These are phyloP conservation scores for Claviceps digitariae DNA, from an alignment of 2,329 filamentous ascomycete genomes.

Conservation along the genomic window DNA sequence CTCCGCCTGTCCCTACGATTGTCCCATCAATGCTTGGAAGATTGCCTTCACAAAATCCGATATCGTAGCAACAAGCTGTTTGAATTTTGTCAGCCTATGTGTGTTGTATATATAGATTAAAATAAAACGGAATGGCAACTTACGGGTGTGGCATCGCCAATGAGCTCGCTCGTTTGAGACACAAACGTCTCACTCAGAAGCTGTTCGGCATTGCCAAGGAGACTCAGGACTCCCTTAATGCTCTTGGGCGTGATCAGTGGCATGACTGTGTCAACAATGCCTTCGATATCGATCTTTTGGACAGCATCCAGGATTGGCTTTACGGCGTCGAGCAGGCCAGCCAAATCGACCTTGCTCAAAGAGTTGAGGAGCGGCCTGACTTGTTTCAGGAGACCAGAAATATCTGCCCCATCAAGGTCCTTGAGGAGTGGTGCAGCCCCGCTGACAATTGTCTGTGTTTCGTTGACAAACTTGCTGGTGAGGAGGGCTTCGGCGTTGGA, in stretches of 20 bases:
- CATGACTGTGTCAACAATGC: slow-evolving; percentile 21
- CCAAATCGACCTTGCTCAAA: slow-evolving; percentile 21
- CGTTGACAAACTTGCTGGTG: slow-evolving; percentile 25
- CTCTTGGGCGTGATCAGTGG: slow-evolving; percentile 27
- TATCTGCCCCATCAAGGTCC: slow-evolving; percentile 22
- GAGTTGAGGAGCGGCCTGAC: slow-evolving; percentile 23
- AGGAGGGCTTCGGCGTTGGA: slow-evolving; percentile 25
- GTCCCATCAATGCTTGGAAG: slow-evolving; percentile 15
- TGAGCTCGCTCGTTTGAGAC: slow-evolving; percentile 27
- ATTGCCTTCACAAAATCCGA: slow-evolving; percentile 20
- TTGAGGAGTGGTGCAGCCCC: slow-evolving; percentile 24
- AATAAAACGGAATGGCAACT: slow-evolving; percentile 6
- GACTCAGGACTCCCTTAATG: slow-evolving; percentile 21
- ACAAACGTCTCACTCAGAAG: slow-evolving; percentile 26
- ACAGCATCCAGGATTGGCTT: slow-evolving; percentile 23
- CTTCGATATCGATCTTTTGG: slow-evolving; percentile 24
- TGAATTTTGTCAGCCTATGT: neutral
- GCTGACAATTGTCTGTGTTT: slow-evolving; percentile 24
- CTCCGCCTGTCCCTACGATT: neutral
- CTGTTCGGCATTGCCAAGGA: slow-evolving; percentile 25
- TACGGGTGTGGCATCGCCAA: slow-evolving; percentile 29
- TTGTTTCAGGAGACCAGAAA: slow-evolving; percentile 22
- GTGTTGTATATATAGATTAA: neutral
- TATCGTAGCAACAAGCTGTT: slow-evolving; percentile 19
- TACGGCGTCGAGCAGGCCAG: slow-evolving; percentile 19